Percentiles rank a stretch among this genome's conserved stretches.
Conservation (phyloP, 1,139 yeast genomes). For the Nakaseomyces kungkrabaensis region DNA sequence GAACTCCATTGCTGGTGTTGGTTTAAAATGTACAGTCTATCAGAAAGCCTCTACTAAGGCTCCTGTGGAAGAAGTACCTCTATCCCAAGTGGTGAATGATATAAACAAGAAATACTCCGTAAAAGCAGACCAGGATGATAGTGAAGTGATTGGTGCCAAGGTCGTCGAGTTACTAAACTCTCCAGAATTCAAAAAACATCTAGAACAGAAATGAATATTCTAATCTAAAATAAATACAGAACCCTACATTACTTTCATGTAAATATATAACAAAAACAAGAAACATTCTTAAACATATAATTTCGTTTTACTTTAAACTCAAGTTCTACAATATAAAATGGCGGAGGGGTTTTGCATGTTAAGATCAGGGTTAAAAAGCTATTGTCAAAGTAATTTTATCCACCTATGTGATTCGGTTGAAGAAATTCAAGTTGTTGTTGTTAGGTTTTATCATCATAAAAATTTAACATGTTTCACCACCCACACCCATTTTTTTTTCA, state of each 20-base stretch:
- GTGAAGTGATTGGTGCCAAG: slow-evolving; percentile 58
- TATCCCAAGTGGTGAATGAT: not conserved
- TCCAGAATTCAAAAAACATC: slow-evolving; percentile 44
- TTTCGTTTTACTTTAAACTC: too few relatives aligned
- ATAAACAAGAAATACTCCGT: not conserved
- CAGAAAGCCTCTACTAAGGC: slow-evolving; percentile 37
- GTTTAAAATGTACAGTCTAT: slow-evolving; percentile 64
- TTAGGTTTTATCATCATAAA: slow-evolving; percentile 33
- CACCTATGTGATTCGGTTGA: slow-evolving; percentile 35
- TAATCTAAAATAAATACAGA: not conserved
- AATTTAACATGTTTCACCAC: not conserved
- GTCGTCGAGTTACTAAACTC: slow-evolving; percentile 63
- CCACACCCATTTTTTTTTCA: not conserved
- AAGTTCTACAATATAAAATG: too few relatives aligned
- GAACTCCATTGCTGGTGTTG: slow-evolving; percentile 72
- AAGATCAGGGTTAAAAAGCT: slow-evolving; percentile 27
- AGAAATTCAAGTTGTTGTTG: slow-evolving; percentile 40
- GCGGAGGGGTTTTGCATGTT: not conserved
- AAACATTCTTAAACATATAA: not conserved
- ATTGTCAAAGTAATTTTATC: slow-evolving; percentile 29
- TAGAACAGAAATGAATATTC: slow-evolving; percentile 6
- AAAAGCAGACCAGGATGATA: slow-evolving; percentile 8
- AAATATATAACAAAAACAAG: not conserved
- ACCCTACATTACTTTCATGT: not conserved
- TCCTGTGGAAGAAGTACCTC: not conserved